Evolutionary conservation across 352 stramenopile genomes (phyloP).

Genomic region (Phytophthora cajani): DNA sequence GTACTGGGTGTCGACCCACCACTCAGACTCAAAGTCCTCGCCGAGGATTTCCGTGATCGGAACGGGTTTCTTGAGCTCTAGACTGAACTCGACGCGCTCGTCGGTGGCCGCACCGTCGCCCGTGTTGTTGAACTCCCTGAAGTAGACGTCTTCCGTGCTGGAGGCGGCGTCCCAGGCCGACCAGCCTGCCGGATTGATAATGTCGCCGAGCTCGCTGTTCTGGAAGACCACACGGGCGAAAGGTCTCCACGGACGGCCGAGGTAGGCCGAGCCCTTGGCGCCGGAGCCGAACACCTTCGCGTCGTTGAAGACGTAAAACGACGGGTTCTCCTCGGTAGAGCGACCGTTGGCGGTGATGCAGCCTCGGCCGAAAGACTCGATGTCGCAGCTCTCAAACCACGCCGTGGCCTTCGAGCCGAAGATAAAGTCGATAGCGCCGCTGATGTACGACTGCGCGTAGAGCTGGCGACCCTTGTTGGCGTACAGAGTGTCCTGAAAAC

Average conservation of each 20-base stretch:
- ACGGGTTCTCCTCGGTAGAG: slow-evolving; percentile 13
- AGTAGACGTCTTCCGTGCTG: slow-evolving; percentile 19
- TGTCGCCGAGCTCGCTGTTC: slow-evolving; percentile 22
- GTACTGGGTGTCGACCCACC: slow-evolving; percentile 10
- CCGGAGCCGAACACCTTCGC: slow-evolving; percentile 11
- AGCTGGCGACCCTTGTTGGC: slow-evolving; percentile 24
- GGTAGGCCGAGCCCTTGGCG: slow-evolving; percentile 10
- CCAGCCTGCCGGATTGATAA: slow-evolving; percentile 21
- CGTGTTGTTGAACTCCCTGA: slow-evolving; percentile 28
- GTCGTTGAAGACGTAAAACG: slow-evolving; percentile 33
- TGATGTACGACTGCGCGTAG: slow-evolving; percentile 25
- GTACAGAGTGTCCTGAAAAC: slow-evolving; percentile 20
- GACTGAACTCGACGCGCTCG: slow-evolving; percentile 15
- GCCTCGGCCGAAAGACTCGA: slow-evolving; percentile 20
- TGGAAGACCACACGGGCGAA: slow-evolving; percentile 26
- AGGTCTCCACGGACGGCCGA: slow-evolving; percentile 24
- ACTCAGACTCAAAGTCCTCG: slow-evolving; percentile 10
- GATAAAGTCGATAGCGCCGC: slow-evolving; percentile 24
- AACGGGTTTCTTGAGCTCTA: not conserved
- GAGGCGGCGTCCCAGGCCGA: slow-evolving; percentile 14
- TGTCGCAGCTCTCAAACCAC: slow-evolving; percentile 29
- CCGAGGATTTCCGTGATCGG: slow-evolving; percentile 14
- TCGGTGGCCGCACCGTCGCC: slow-evolving; percentile 16
- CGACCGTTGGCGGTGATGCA: slow-evolving; percentile 29
- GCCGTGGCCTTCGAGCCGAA: slow-evolving; percentile 19